phyloP scores from a whole-genome alignment of 179 eudicot genomes.

The Nepenthes alata region DNA sequence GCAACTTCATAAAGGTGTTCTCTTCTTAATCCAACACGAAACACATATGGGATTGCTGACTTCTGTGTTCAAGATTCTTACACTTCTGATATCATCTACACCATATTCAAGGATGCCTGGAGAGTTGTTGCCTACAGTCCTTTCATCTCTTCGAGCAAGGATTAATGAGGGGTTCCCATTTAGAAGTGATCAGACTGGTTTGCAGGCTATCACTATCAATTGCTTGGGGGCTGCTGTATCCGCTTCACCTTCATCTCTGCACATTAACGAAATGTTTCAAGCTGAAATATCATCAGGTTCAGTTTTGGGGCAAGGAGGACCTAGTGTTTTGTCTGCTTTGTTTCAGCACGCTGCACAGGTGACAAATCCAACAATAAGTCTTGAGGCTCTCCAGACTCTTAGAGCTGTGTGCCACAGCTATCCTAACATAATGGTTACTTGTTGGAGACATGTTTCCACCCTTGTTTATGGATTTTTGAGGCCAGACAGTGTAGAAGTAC shows the following conservation, averaged over 20 bases:
- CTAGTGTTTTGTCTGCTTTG: conserved; percentile 51
- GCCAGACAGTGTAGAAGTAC: conserved; percentile 20
- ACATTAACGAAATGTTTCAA: conserved; percentile 49
- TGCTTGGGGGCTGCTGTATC: conserved; percentile 77
- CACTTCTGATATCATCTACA: conserved; percentile 77
- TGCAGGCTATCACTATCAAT: conserved; percentile 59
- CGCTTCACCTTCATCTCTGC: conserved; percentile 56
- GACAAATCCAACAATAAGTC: conserved; percentile 37
- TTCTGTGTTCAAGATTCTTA: conserved; percentile 60
- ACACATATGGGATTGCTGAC: conserved; percentile 58
- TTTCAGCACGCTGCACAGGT: conserved; percentile 47
- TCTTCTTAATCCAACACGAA: conserved; percentile 67
- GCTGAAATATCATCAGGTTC: conserved; percentile 55
- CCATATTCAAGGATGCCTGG: conserved; percentile 95
- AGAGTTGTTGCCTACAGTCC: conserved; percentile 57
- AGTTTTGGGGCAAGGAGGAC: conserved; percentile 27
- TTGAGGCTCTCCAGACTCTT: conserved; percentile 95
- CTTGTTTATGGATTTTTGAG: conserved; percentile 36
- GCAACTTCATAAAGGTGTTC: conserved; percentile 87
- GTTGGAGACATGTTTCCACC: conserved; percentile 65
- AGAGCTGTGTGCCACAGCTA: conserved; percentile 90
- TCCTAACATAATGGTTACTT: conserved; percentile 47
- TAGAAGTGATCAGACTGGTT: conserved; percentile 55
- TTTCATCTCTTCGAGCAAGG: conserved; percentile 54
- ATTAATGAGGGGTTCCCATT: conserved; percentile 53